Evolutionary conservation across 306 rosid genomes (phyloP).

Genomic region (Acacia melanoxylon): DNA sequence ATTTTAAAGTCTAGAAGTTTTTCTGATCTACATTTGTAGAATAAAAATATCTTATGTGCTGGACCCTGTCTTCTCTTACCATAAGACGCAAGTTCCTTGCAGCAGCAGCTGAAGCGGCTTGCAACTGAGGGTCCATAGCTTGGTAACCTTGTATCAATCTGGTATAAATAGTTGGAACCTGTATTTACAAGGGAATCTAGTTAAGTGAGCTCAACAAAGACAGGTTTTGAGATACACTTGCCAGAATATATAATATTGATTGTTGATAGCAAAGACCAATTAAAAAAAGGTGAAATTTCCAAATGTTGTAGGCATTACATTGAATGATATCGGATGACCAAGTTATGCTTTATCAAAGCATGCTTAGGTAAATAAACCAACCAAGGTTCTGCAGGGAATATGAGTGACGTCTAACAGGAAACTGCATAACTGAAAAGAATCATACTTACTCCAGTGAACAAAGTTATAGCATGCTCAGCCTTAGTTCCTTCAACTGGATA

Average conservation of each 20-base stretch:
- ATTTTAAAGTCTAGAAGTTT: constrained; percentile 2
- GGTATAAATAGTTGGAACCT: constrained; percentile 94
- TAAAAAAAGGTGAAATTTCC: constrained; percentile 9
- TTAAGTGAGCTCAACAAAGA: constrained; percentile 15
- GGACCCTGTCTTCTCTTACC: constrained; percentile 51
- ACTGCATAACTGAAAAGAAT: constrained; percentile 18
- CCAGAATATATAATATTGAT: neutral
- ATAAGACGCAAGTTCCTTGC: constrained; percentile 89
- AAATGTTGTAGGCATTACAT: constrained; percentile 17
- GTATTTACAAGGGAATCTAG: constrained; percentile 29
- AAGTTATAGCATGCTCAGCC: constrained; percentile 61
- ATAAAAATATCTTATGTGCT: neutral
- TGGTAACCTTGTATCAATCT: constrained; percentile 85
- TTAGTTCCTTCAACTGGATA: constrained; percentile 67
- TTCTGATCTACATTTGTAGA: constrained; percentile 10
- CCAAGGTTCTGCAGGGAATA: constrained; percentile 3
- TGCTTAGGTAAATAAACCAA: constrained; percentile 25
- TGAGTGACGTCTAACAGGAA: neutral
- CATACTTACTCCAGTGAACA: constrained; percentile 88
- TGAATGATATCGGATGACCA: constrained; percentile 12
- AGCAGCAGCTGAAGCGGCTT: constrained; percentile 72
- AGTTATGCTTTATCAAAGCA: constrained; percentile 20
- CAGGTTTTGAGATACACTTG: neutral
- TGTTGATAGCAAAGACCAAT: neutral
- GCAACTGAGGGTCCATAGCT: constrained; percentile 77